Evolutionary conservation across 2,329 filamentous ascomycete genomes (phyloP).

Genomic region (Epichloe amarillans): DNA sequence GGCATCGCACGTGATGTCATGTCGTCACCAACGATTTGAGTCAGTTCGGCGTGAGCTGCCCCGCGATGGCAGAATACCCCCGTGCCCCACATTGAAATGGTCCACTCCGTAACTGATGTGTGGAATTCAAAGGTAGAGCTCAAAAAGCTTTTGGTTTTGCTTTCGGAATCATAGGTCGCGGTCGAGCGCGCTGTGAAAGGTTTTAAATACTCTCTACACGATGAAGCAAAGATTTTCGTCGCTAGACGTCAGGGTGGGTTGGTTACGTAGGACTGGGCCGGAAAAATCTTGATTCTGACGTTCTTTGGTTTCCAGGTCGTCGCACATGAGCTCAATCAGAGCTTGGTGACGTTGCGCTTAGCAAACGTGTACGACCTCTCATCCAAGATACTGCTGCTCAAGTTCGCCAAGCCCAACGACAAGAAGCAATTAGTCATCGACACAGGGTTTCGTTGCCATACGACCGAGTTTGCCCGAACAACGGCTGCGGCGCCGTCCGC

Average conservation of each 20-base stretch:
- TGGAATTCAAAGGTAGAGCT: background rate
- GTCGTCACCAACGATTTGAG: constrained; percentile 2
- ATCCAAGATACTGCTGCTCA: constrained; percentile 87
- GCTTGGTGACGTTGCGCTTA: constrained; percentile 65
- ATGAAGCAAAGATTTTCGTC: constrained; percentile 77
- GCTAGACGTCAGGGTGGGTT: constrained; percentile 55
- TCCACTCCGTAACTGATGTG: background rate
- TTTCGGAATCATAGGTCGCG: too few species aligned
- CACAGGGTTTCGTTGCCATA: constrained; percentile 88
- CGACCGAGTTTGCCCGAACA: constrained; percentile 80
- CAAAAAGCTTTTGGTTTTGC: background rate
- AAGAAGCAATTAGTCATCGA: constrained; percentile 88
- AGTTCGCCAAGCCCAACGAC: constrained; percentile 80
- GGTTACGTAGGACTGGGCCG: background rate
- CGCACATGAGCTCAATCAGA: constrained; percentile 75
- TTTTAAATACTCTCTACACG: background rate
- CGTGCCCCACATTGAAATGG: constrained; percentile 4
- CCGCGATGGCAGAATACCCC: constrained; percentile 2
- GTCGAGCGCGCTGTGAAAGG: background rate
- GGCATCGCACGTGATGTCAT: constrained; percentile 6
- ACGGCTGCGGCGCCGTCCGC: constrained; percentile 72
- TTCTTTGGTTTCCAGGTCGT: constrained; percentile 51
- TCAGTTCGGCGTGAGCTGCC: constrained; percentile 5
- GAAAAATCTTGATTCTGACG: constrained; percentile 6
- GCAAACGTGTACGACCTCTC: constrained; percentile 95